Evolutionary conservation across 306 rosid genomes (phyloP), one percentile per base, ranked within the genome.

Genomic region (Acacia melanoxylon): DNA sequence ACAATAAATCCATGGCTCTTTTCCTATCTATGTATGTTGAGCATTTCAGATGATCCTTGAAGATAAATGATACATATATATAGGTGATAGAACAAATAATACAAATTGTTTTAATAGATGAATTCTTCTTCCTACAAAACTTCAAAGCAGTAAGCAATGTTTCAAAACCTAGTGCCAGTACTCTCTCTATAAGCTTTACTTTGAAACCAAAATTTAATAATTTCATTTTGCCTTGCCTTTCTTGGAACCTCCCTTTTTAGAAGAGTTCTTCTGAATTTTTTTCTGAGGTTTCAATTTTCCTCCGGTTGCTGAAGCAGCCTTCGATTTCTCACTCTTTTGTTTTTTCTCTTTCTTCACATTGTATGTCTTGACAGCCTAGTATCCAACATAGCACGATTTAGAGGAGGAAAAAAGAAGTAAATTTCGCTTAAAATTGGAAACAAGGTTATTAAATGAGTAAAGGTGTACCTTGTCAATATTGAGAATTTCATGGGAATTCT

Each of bases 401-500:
- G 31, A 48, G 69, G 41, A 8, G 41, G 37, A 0, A 3, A 4
- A 5, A 41, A 45, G 42, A 19, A 49, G 72, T 29, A 45, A 72
- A 82, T 24, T 35, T 46, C 17, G 17, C 19, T 33, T 19, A 45
- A 72, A 40, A 41, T 48, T 15, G 83, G 78, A 84, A 68, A 73
- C 46, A 20, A 52, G 40, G 13, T 75, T 41, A 82, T 72, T 13
- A 10, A 79, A 78, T 24, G 49, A 62, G 19, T 27, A 10, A 49
- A 76, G 59, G 59, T 9, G 54, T 78, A 93, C 97, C 99, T 95
- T 95, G 65, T 85, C 83, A 35, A 95, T 87, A 51, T 95, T 89
- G 83, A 93, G 92, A 72, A 93, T 93, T 77, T 90, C 91, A 45
- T 95, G 98, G 74, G 93, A 87, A 87, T 92, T 88, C 91, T 90